phyloP scores from a whole-genome alignment of 164 flowering plant genomes.

The Berberis thunbergii region DNA sequence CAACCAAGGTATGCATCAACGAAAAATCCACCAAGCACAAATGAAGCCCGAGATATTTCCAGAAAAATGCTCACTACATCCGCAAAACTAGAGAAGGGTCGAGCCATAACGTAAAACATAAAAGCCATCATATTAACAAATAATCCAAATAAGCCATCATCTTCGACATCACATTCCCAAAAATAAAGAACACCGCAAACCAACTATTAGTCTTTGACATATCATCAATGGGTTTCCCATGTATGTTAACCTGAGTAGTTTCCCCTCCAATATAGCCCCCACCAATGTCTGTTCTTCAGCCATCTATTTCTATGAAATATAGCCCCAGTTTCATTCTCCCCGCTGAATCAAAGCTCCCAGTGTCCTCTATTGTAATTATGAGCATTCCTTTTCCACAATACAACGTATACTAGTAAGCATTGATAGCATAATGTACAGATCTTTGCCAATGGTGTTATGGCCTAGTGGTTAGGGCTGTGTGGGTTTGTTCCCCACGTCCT shows the following conservation, averaged over 20 bases:
- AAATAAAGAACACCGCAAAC: slow-evolving; percentile 91
- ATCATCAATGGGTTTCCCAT: slow-evolving; percentile 64
- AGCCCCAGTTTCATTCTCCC: slow-evolving; percentile 58
- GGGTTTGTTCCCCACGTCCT: no score
- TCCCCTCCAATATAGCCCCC: slow-evolving; percentile 63
- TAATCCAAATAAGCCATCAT: slow-evolving; percentile 94
- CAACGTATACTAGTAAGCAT: no score
- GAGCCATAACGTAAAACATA: slow-evolving; percentile 89
- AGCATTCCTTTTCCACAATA: no score
- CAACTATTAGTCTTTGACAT: slow-evolving; percentile 92
- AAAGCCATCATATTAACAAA: slow-evolving; percentile 94
- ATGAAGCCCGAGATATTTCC: slow-evolving; percentile 90
- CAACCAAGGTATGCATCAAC: slow-evolving; percentile 99
- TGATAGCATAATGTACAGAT: no score
- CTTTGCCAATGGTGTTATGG: no score
- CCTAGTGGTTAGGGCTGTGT: no score
- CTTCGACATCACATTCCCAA: slow-evolving; percentile 98
- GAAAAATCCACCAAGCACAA: slow-evolving; percentile 90
- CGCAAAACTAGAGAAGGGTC: slow-evolving; percentile 77
- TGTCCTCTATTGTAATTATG: no score
- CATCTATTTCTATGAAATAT: slow-evolving; percentile 74
- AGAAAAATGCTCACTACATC: slow-evolving; percentile 82
- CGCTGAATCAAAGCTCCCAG: slow-evolving; percentile 12
- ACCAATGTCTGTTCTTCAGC: slow-evolving; percentile 51
- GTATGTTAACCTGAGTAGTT: slow-evolving; percentile 80